These are phyloP conservation scores for Diplotaxis tenuifolia DNA, from an alignment of 345 rosid genomes.

Conservation along the genomic window DNA sequence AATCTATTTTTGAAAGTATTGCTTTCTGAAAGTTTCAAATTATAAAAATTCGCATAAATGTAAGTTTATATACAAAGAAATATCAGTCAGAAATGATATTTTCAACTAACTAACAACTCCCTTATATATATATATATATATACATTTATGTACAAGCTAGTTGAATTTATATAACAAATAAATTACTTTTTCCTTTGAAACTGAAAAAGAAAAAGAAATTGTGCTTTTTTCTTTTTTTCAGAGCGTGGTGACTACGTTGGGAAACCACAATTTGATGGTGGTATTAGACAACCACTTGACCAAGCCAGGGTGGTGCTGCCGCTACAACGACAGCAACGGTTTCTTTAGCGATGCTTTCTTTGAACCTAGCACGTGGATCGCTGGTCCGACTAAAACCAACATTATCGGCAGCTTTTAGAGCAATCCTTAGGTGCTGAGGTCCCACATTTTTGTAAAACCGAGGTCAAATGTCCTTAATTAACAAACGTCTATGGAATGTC, in stretches of 20 bases:
- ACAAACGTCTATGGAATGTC: too few species aligned
- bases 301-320: slow-evolving; percentile 95
- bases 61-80: background rate
- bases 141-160: too few species aligned
- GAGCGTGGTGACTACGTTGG: slow-evolving; percentile 77
- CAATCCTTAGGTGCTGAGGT: too few species aligned
- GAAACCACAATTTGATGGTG: slow-evolving; percentile 70
- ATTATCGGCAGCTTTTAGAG: too few species aligned
- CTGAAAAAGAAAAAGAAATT: too few species aligned
- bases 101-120: background rate
- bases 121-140: too few species aligned
- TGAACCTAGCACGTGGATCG: slow-evolving; percentile 66
- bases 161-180: too few species aligned
- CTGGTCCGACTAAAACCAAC: slow-evolving; percentile 56
- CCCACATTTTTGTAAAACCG: too few species aligned
- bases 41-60: background rate
- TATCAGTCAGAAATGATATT: background rate
- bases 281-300: slow-evolving; percentile 89
- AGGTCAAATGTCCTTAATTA: too few species aligned
- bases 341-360: slow-evolving; percentile 89
- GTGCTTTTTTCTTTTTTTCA: slow-evolving; percentile 7
- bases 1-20: background rate
- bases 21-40: background rate
- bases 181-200: too few species aligned
- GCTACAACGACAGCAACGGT: slow-evolving; percentile 73